Conservation (phyloP, 306 rosid genomes). For the Abrus pulchellus region DNA sequence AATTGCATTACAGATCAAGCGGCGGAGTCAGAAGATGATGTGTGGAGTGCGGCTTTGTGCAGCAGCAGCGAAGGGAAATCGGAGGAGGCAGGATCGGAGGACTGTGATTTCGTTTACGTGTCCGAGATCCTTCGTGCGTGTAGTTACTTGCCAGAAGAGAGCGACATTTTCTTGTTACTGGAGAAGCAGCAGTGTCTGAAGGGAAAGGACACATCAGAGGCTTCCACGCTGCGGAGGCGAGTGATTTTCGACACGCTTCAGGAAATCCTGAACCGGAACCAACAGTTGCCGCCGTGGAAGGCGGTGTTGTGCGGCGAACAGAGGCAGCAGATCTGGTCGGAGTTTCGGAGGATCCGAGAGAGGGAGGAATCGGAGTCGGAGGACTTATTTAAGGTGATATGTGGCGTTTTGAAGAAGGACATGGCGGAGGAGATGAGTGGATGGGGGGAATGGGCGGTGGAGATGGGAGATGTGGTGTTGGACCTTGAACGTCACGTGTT, state of each 20-base stretch:
- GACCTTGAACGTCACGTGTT: conserved; percentile 87
- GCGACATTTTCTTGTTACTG: conserved; percentile 65
- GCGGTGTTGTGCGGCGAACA: conserved; percentile 39
- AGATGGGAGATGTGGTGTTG: conserved; percentile 74
- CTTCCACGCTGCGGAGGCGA: conserved; percentile 65
- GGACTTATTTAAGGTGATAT: conserved; percentile 75
- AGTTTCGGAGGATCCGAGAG: conserved; percentile 67
- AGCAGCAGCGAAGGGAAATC: conserved; percentile 56
- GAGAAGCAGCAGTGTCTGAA: conserved; percentile 78
- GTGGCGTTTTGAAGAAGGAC: conserved; percentile 78
- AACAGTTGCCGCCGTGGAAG: conserved; percentile 85
- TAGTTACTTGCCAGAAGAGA: conserved; percentile 65
- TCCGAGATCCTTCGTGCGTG: conserved; percentile 76
- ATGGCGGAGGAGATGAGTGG: conserved; percentile 67
- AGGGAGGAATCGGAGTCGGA: conserved; percentile 61
- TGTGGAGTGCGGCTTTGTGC: conserved; percentile 62
- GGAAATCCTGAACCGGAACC: conserved; percentile 67
- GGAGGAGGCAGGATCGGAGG: conserved; percentile 57
- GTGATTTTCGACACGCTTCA: conserved; percentile 76
- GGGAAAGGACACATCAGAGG: conserved; percentile 75
- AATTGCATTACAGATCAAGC: conserved; percentile 60
- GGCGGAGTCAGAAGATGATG: conserved; percentile 74
- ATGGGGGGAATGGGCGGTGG: conserved; percentile 75
- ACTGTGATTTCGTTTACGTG: conserved; percentile 70
- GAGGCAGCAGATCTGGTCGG: conserved; percentile 66